A percentile compares a stretch with the other conserved stretches of the same genome.
Evolutionary conservation across 164 flowering plant genomes (phyloP).

Genomic region (Litsea cubeba): DNA sequence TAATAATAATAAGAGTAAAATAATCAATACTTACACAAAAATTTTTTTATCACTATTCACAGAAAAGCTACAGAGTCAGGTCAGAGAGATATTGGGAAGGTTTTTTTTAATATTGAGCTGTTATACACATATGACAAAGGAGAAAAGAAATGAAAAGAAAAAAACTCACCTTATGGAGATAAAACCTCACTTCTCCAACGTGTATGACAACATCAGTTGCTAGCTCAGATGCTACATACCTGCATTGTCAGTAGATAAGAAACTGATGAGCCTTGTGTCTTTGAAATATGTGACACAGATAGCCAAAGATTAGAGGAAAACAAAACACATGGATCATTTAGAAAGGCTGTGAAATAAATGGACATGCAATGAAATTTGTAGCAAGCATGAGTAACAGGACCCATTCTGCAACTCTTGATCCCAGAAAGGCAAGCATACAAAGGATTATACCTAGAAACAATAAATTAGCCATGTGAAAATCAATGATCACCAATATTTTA

Average conservation of each 20-base stretch:
- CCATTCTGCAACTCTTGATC: background rate
- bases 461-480: too few relatives aligned
- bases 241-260: slow-evolving; percentile 27
- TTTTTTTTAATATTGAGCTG: background rate
- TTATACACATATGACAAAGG: background rate
- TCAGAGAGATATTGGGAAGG: background rate
- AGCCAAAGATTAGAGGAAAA: background rate
- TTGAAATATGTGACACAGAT: background rate
- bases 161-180: slow-evolving; percentile 64
- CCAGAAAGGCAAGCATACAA: background rate
- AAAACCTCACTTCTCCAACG: slow-evolving; percentile 63
- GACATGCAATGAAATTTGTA: background rate
- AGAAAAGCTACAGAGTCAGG: background rate
- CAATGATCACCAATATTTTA: too few relatives aligned
- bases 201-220: slow-evolving; percentile 51
- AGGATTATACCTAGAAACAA: background rate
- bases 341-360: background rate
- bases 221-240: slow-evolving; percentile 67
- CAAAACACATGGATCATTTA: background rate
- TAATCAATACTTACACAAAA: too few relatives aligned
- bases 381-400: background rate
- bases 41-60: background rate
- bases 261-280: background rate
- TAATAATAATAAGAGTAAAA: too few relatives aligned
- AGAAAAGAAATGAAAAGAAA: background rate